Conservation (phyloP, 1,139 yeast species). For the Meyerozyma sp. region DNA sequence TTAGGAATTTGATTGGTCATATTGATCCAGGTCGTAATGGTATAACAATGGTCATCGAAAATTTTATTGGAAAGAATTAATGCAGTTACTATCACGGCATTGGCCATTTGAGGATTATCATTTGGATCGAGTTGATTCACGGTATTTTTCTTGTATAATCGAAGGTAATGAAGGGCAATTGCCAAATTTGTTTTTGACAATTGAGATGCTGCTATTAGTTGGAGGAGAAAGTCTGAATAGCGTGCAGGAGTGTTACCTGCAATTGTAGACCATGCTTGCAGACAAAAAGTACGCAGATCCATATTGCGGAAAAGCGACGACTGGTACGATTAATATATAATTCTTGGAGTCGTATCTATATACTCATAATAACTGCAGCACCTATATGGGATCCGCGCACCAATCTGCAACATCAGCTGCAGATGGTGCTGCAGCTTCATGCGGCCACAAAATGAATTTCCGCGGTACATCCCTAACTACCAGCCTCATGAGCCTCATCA, state of each 20-base stretch:
- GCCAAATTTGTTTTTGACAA: conserved; percentile 8
- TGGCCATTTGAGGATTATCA: conserved; percentile 7
- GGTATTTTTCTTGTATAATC: not conserved
- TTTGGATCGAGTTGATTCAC: conserved; percentile 6
- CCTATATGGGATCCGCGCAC: not conserved
- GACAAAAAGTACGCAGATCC: not conserved
- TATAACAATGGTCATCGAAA: conserved; percentile 12
- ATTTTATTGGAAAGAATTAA: conserved; percentile 11
- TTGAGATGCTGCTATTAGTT: conserved; percentile 8
- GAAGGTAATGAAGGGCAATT: not conserved
- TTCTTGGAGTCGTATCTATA: not conserved
- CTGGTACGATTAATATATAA: not conserved
- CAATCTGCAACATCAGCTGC: not conserved
- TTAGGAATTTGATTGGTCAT: conserved; percentile 1
- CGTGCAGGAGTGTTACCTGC: not conserved
- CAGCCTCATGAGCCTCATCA: not conserved
- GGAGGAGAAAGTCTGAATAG: not conserved
- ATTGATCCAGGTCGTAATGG: conserved; percentile 11
- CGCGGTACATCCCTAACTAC: not conserved
- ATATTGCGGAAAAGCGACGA: not conserved
- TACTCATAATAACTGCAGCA: not conserved
- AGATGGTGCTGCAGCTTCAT: not conserved
- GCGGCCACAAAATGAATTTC: not conserved
- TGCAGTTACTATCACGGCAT: conserved; percentile 8
- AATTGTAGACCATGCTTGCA: not conserved